These are phyloP conservation scores for Penicillium chermesinum DNA, from an alignment of 495 filamentous ascomycete species.

Conservation along the genomic window DNA sequence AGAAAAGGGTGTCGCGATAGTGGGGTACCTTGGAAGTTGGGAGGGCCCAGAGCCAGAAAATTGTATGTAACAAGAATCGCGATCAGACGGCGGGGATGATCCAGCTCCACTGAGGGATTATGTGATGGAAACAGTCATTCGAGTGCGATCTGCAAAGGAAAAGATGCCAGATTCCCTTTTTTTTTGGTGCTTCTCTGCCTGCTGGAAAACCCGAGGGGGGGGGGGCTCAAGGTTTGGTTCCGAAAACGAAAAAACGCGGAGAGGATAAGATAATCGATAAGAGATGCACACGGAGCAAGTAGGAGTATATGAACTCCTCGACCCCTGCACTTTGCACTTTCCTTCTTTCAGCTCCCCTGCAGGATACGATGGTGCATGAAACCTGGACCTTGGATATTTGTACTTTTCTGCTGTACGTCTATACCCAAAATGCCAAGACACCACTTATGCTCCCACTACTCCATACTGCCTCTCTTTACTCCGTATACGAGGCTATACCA, in stretches of 20 bases:
- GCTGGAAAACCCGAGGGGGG: not conserved
- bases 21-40: slow-evolving; percentile 24
- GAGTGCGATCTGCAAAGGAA: slow-evolving; percentile 4
- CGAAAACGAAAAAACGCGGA: slow-evolving; percentile 11
- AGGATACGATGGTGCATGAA: too few species aligned
- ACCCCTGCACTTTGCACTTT: too few species aligned
- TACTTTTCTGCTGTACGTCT: too few species aligned
- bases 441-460: not conserved
- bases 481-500: not conserved
- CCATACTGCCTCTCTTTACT: not conserved
- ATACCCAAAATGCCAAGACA: not conserved
- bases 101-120: slow-evolving; percentile 19
- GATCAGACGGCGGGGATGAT: slow-evolving; percentile 18
- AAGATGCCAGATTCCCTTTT: not conserved
- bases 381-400: too few species aligned
- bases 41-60: slow-evolving; percentile 10
- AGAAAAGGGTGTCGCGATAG: slow-evolving; percentile 23
- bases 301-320: not conserved
- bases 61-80: slow-evolving; percentile 26
- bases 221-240: slow-evolving; percentile 9
- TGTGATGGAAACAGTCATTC: slow-evolving; percentile 27
- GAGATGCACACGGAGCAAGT: not conserved
- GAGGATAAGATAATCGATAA: slow-evolving; percentile 18
- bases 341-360: too few species aligned
- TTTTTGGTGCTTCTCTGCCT: not conserved